Conservation (phyloP, 352 stramenopile genomes). For the Pythium sp. region DNA sequence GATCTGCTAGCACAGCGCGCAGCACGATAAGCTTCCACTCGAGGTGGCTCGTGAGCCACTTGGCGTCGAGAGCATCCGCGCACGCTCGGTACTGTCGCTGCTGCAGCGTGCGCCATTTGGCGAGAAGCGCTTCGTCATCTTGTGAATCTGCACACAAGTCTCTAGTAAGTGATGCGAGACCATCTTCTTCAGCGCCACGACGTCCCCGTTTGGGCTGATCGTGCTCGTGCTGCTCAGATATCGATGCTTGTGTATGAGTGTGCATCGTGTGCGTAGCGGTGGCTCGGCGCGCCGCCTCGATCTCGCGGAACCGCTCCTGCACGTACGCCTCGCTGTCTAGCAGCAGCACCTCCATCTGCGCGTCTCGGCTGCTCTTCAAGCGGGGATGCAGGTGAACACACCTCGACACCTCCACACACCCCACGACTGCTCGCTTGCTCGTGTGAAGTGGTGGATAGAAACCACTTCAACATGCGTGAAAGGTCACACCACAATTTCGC, state of each 20-base stretch:
- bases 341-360: constrained; percentile 44
- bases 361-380: too few species aligned
- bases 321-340: constrained; percentile 45
- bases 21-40: constrained; percentile 45
- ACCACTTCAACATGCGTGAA: too few species aligned
- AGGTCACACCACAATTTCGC: too few species aligned
- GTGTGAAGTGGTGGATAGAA: too few species aligned
- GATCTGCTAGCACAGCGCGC: constrained; percentile 22
- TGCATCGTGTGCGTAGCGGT: not conserved
- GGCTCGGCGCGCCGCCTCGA: constrained; percentile 23
- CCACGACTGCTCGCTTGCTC: too few species aligned
- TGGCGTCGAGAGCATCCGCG: constrained; percentile 25
- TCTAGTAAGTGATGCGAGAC: not conserved
- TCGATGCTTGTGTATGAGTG: not conserved
- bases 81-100: constrained; percentile 18
- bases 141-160: not conserved
- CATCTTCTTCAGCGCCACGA: not conserved
- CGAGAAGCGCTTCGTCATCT: not conserved
- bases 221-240: not conserved
- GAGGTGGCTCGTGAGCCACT: constrained; percentile 24
- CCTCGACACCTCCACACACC: too few species aligned
- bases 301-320: constrained; percentile 38
- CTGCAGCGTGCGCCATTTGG: not conserved
- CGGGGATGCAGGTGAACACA: too few species aligned
- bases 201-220: not conserved